Evolutionary conservation across 2,329 filamentous ascomycete species (phyloP).

Genomic region (Akanthomyces uredinophilus): DNA sequence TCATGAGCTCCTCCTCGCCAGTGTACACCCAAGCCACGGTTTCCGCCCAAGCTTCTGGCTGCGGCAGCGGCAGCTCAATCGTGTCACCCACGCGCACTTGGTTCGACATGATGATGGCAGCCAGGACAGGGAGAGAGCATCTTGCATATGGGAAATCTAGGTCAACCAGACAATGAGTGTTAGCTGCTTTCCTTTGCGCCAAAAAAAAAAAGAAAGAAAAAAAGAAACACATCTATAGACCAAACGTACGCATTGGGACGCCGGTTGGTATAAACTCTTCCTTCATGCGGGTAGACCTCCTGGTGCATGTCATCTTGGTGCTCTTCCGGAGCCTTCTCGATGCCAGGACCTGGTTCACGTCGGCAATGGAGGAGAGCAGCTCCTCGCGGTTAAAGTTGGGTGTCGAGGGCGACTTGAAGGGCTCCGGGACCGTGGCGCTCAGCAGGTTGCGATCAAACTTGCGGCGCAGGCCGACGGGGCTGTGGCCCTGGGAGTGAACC

Average conservation of each 20-base stretch:
- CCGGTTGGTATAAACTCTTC: background rate
- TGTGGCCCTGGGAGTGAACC: conserved; percentile 31
- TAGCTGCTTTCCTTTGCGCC: background rate
- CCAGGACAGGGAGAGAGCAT: conserved; percentile 45
- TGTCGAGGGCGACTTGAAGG: conserved; percentile 19
- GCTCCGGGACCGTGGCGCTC: conserved; percentile 39
- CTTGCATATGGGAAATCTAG: conserved; percentile 29
- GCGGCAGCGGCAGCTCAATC: conserved; percentile 53
- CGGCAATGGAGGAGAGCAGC: conserved; percentile 15
- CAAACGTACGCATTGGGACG: conserved; percentile 21
- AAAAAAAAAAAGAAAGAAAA: no score
- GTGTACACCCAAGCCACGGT: conserved; percentile 54
- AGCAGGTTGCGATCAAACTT: conserved; percentile 46
- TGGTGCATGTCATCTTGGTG: background rate
- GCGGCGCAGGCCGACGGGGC: conserved; percentile 44
- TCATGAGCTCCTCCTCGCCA: conserved; percentile 39
- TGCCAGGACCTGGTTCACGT: background rate
- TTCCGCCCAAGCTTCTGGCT: conserved; percentile 50
- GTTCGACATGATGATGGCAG: conserved; percentile 49
- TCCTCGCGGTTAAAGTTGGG: conserved; percentile 18
- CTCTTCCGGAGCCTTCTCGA: background rate
- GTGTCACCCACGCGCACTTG: conserved; percentile 47
- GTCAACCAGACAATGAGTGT: background rate
- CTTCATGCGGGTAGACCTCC: conserved; percentile 6
- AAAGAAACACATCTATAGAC: no score